Percentiles rank a stretch among this genome's conserved stretches.
Evolutionary conservation across 805 yeast species (phyloP).

Genomic region (Pichia insulana): DNA sequence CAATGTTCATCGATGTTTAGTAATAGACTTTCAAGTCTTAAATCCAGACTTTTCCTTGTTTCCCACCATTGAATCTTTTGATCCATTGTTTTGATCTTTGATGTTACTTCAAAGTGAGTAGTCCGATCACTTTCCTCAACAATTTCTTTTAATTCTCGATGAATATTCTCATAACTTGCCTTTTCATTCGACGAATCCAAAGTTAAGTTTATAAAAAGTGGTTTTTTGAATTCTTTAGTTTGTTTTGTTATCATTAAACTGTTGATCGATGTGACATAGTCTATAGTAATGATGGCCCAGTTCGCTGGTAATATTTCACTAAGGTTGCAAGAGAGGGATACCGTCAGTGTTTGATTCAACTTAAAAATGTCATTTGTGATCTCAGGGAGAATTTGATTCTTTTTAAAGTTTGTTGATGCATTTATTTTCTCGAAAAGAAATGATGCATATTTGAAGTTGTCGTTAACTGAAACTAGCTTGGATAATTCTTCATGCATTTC

Average conservation of each 20-base stretch:
- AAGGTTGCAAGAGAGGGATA: neutral
- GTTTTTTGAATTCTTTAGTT: conserved; percentile 10
- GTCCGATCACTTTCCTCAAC: conserved; percentile 54
- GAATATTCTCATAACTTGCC: conserved; percentile 39
- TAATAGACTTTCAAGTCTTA: conserved; percentile 44
- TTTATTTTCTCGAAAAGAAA: conserved; percentile 13
- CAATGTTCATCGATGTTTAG: conserved; percentile 51
- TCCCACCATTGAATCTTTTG: conserved; percentile 77
- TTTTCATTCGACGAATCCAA: conserved; percentile 40
- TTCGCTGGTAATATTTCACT: conserved; percentile 30
- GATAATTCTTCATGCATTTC: neutral
- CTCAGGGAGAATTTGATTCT: conserved; percentile 15
- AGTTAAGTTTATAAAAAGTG: conserved; percentile 47
- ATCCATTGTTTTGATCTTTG: conserved; percentile 43
- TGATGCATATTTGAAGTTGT: conserved; percentile 6
- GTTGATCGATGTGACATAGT: conserved; percentile 47
- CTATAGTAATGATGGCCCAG: conserved; percentile 58
- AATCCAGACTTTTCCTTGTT: conserved; percentile 53
- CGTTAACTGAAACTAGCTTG: conserved; percentile 2
- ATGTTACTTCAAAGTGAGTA: conserved; percentile 46
- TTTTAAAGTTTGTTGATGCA: conserved; percentile 15
- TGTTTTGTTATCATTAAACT: conserved; percentile 39
- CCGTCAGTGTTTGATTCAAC: too few species aligned
- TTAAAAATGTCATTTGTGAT: neutral
- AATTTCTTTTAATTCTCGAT: conserved; percentile 39